Conservation (phyloP, 768 basidiomycete genomes). For the Collybia sp. region DNA sequence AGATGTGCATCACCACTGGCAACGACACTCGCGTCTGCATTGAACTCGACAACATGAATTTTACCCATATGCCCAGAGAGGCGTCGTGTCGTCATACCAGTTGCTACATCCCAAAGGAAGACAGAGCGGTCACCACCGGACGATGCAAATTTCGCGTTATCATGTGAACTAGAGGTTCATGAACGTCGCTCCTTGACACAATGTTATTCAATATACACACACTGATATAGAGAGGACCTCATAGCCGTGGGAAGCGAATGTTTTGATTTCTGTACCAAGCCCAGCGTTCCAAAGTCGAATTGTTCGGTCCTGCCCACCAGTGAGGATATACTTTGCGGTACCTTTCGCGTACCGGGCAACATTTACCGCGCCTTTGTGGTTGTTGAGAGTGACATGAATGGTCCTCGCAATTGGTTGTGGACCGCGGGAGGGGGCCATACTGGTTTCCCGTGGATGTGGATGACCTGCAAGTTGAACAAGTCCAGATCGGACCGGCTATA, state of each 20-base stretch:
- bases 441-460: slow-evolving; percentile 4
- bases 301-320: slow-evolving; percentile 88
- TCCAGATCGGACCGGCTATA: neutral
- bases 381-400: slow-evolving; percentile 57
- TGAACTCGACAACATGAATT: slow-evolving; percentile 88
- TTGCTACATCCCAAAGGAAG: slow-evolving; percentile 94
- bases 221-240: slow-evolving; percentile 90
- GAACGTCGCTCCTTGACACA: neutral
- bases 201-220: slow-evolving; percentile 38
- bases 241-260: slow-evolving; percentile 89
- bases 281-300: slow-evolving; percentile 90
- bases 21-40: slow-evolving; percentile 78
- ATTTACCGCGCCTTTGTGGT: slow-evolving; percentile 84
- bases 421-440: slow-evolving; percentile 53
- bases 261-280: slow-evolving; percentile 85
- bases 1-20: slow-evolving; percentile 64
- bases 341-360: slow-evolving; percentile 91
- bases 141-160: slow-evolving; percentile 92
- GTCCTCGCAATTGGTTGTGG: slow-evolving; percentile 49
- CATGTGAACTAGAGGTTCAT: slow-evolving; percentile 58
- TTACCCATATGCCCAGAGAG: slow-evolving; percentile 88
- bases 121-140: slow-evolving; percentile 92
- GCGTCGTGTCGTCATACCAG: slow-evolving; percentile 78
- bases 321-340: slow-evolving; percentile 82
- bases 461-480: slow-evolving; percentile 1